phyloP scores from a whole-genome alignment of 768 basidiomycete species.

The Tylopilus subfusipes region DNA sequence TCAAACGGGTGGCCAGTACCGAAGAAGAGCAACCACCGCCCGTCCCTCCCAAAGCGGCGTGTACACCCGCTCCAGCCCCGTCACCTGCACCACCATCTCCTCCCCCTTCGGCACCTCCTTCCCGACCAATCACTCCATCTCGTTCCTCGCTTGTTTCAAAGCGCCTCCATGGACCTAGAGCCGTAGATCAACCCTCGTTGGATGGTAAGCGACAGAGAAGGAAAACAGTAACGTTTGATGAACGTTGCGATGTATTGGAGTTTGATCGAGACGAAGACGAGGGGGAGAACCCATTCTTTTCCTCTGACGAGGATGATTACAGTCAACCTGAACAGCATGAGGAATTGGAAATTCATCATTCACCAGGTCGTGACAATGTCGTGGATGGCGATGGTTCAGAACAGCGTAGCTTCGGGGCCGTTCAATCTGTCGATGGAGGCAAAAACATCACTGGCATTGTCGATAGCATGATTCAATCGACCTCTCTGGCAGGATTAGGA shows the following conservation, averaged over 20 bases:
- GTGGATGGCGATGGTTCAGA: constrained; percentile 5
- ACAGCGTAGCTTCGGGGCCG: constrained; percentile 38
- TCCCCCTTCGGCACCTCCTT: constrained; percentile 43
- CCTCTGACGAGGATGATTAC: constrained; percentile 34
- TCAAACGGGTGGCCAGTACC: constrained; percentile 38
- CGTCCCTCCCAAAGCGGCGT: constrained; percentile 23
- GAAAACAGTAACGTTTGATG: constrained; percentile 79
- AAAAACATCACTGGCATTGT: constrained; percentile 68
- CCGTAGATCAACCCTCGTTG: constrained; percentile 37
- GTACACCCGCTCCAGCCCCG: constrained; percentile 1
- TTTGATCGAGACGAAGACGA: constrained; percentile 68
- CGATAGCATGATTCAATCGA: constrained; percentile 57
- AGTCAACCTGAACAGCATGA: constrained; percentile 15
- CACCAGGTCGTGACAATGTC: constrained; percentile 9
- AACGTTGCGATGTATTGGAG: constrained; percentile 78
- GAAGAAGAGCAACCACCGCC: constrained; percentile 32
- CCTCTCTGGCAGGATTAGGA: constrained; percentile 23
- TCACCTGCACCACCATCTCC: constrained; percentile 22
- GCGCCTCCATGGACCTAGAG: constrained; percentile 73
- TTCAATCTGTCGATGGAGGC: constrained; percentile 41
- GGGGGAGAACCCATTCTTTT: constrained; percentile 46
- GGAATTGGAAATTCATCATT: constrained; percentile 8
- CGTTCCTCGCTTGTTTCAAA: constrained; percentile 69
- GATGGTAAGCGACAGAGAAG: constrained; percentile 48
- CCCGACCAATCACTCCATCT: constrained; percentile 33